phyloP scores from a whole-genome alignment of 257 asterid genomes.

The Scutellaria barbata region DNA sequence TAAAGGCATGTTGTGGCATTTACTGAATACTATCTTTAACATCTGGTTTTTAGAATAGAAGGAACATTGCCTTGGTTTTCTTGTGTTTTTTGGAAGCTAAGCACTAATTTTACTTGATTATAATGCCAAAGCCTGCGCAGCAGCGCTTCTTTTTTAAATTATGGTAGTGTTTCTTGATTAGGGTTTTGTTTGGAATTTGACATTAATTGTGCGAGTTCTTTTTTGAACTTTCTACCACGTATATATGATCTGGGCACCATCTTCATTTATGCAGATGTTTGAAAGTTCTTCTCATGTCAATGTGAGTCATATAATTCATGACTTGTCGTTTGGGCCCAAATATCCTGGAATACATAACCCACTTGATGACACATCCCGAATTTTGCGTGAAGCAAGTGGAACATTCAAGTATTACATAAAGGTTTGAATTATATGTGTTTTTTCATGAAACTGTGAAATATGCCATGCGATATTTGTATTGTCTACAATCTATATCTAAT shows the following conservation, averaged over 20 bases:
- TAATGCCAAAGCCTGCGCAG: background rate
- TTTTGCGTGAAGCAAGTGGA: slow-evolving; percentile 85
- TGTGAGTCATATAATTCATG: slow-evolving; percentile 93
- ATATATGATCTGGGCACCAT: slow-evolving; percentile 11
- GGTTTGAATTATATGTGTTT: slow-evolving; percentile 49
- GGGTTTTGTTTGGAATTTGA: slow-evolving; percentile 11
- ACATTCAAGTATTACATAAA: slow-evolving; percentile 98
- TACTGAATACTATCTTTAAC: background rate
- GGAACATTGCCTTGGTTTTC: background rate
- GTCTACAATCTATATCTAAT: slow-evolving; percentile 12
- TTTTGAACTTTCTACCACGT: slow-evolving; percentile 11
- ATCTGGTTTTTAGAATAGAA: background rate
- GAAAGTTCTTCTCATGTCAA: slow-evolving; percentile 86
- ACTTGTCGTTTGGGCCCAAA: slow-evolving; percentile 94
- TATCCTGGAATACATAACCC: slow-evolving; percentile 98
- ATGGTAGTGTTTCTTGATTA: background rate
- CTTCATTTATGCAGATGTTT: slow-evolving; percentile 70
- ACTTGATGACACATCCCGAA: slow-evolving; percentile 86
- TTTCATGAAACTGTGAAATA: slow-evolving; percentile 13
- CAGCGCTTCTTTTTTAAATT: background rate
- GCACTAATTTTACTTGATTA: background rate
- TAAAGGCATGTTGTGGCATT: slow-evolving; percentile 1
- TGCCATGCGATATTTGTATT: background rate
- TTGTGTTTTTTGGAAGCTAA: background rate
- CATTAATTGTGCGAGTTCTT: slow-evolving; percentile 3